Base-by-base conservation (phyloP, 2,329 filamentous ascomycete genomes). In the Aspergillus luchuensis region DNA sequence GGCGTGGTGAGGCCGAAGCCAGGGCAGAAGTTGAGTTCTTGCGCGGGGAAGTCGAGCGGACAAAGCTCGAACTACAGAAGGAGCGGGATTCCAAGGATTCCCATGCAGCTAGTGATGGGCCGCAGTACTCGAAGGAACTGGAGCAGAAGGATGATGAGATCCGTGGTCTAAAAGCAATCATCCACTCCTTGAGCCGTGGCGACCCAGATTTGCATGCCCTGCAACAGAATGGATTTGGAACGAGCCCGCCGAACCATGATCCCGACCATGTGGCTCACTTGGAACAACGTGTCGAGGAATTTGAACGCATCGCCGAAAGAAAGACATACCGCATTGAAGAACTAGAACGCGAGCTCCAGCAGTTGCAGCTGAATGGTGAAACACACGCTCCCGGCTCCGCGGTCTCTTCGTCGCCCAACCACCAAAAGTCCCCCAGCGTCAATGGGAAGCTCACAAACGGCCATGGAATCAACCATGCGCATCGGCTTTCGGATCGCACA, bases 101-200 rank as follows among this genome's bases (percentile, higher is more conserved):
- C 10, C 80, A 82, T 1, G 76, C 80, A 8, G 79, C 82, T 48
- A 71, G 74, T 2, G 81, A 81, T 53, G 73, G 70, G 8, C 69
- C 73, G 15, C 70, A 71, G 23, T 76, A 81, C 50, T 84, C 85
- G 47, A 91, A 91, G 75, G 92, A 97, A 65, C 78, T 98, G 30
- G 92, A 96, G 73, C 91, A 96, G 72, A 95, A 96, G 74, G 94
- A 99, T 71, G 95, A 99, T 69, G 95, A 99, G 80, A 98, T 99
- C 71, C 87, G 94, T 63, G 95, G 95, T 50, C 84, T 99, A 66
- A 99, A 98, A 78, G 94, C 95, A 47, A 98, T 99, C 72, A 98
- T 99, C 62, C 94, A 98, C 78, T 97, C 92, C 17, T 83, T 99
- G 39, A 97, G 92, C 74, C 85, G 92, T 63, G 91, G 76, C 25